A percentile compares a stretch with the other conserved stretches of the same genome.
Evolutionary conservation across 106 monocot genomes (phyloP).

Genomic region (Posidonia australis): DNA sequence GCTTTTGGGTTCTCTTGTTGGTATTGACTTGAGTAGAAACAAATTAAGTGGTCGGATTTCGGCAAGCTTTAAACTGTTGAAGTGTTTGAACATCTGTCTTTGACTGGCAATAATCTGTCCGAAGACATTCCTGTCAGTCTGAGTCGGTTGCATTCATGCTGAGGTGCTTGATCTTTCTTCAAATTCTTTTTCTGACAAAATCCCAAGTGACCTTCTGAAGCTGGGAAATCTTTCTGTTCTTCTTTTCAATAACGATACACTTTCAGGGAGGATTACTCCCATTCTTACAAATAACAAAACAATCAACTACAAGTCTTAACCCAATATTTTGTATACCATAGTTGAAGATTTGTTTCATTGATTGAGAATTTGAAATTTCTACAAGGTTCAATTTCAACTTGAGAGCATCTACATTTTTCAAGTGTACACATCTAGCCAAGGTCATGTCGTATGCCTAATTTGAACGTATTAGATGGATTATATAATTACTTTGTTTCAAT

Average conservation of each 20-base stretch:
- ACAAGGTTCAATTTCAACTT: no score
- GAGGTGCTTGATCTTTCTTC: slow-evolving; percentile 58
- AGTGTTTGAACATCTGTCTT: slow-evolving; percentile 46
- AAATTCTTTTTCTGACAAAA: slow-evolving; percentile 62
- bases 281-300: slow-evolving; percentile 21
- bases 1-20: slow-evolving; percentile 30
- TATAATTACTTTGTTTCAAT: no score
- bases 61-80: slow-evolving; percentile 27
- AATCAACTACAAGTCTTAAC: no score
- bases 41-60: slow-evolving; percentile 45
- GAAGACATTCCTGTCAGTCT: slow-evolving; percentile 44
- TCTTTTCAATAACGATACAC: slow-evolving; percentile 51
- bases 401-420: no score
- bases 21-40: slow-evolving; percentile 51
- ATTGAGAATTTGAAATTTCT: no score
- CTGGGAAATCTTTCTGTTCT: slow-evolving; percentile 49
- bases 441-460: no score
- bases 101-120: slow-evolving; percentile 50
- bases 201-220: slow-evolving; percentile 39
- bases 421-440: no score
- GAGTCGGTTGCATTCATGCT: slow-evolving; percentile 37
- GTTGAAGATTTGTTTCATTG: no score
- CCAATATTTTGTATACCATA: no score
- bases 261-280: slow-evolving; percentile 56
- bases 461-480: no score